A percentile compares a stretch with the other conserved stretches of the same genome.
phyloP scores from a whole-genome alignment of 441 rosid genomes.

The Adansonia madagascariensis region DNA sequence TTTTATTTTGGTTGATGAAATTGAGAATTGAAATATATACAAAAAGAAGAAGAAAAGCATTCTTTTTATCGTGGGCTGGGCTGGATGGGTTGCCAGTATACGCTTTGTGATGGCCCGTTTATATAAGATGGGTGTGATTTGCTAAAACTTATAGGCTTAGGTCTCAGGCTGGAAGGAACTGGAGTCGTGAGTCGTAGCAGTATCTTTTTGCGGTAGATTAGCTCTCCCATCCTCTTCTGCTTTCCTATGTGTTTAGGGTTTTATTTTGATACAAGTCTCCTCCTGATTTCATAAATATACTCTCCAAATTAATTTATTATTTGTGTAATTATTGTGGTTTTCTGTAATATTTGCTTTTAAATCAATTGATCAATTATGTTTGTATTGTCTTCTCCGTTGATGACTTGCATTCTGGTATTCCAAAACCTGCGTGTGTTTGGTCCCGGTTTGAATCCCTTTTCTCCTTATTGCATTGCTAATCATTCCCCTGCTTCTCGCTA shows the following conservation, averaged over 20 bases:
- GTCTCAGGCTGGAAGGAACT: no score
- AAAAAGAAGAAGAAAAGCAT: no score
- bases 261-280: no score
- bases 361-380: slow-evolving; percentile 50
- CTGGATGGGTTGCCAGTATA: no score
- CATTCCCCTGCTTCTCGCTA: slow-evolving; percentile 62
- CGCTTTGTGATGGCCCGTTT: no score
- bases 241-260: slow-evolving; percentile 15
- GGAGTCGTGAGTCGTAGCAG: neutral
- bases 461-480: slow-evolving; percentile 86
- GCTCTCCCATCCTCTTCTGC: neutral
- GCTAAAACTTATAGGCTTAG: neutral
- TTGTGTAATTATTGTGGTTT: slow-evolving; percentile 17
- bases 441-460: slow-evolving; percentile 85
- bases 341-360: neutral
- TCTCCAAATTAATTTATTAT: slow-evolving; percentile 30
- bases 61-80: no score
- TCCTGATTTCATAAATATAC: neutral
- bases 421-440: slow-evolving; percentile 75
- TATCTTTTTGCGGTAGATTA: neutral
- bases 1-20: no score
- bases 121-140: no score
- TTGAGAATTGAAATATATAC: no score
- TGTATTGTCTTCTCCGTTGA: slow-evolving; percentile 42
- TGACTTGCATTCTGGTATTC: slow-evolving; percentile 38